phyloP scores from a whole-genome alignment of 176 grass and related monocot genomes.

The Panicum miliaceum region DNA sequence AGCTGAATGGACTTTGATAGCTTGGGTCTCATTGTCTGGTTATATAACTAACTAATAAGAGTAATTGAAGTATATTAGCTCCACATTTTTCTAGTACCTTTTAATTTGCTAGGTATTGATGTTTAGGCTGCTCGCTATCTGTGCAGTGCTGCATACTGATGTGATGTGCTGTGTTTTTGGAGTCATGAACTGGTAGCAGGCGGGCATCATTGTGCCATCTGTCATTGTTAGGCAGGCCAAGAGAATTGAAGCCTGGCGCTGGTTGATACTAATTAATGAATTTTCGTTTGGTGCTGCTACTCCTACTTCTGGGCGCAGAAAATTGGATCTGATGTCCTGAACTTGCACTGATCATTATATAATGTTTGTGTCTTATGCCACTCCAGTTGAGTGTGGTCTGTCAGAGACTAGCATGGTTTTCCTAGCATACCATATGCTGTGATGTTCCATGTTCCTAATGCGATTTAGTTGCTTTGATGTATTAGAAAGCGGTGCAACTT shows the following conservation, averaged over 20 bases:
- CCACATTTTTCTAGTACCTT: not conserved
- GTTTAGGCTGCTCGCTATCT: not conserved
- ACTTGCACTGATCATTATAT: not conserved
- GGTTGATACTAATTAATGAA: not conserved
- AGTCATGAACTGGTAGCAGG: constrained; percentile 7
- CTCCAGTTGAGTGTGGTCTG: not conserved
- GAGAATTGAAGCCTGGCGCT: constrained; percentile 8
- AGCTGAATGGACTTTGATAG: not conserved
- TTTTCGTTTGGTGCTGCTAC: not conserved
- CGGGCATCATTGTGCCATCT: not conserved
- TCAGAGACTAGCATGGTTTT: not conserved
- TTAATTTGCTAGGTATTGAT: not conserved
- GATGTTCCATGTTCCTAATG: constrained; percentile 29
- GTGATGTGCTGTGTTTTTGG: constrained; percentile 10
- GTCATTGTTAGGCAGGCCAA: constrained; percentile 12
- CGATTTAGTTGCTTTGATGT: not conserved
- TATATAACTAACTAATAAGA: not conserved
- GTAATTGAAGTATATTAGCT: not conserved
- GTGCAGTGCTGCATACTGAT: not conserved
- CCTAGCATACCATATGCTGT: not conserved
- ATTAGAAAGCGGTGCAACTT: constrained; percentile 30
- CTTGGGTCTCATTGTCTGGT: not conserved
- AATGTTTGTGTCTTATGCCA: not conserved
- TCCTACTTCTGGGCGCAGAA: not conserved
- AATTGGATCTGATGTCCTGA: constrained; percentile 22